These are phyloP conservation scores for Cephaloascus albidus DNA, from an alignment of 805 yeast species.

Conservation along the genomic window DNA sequence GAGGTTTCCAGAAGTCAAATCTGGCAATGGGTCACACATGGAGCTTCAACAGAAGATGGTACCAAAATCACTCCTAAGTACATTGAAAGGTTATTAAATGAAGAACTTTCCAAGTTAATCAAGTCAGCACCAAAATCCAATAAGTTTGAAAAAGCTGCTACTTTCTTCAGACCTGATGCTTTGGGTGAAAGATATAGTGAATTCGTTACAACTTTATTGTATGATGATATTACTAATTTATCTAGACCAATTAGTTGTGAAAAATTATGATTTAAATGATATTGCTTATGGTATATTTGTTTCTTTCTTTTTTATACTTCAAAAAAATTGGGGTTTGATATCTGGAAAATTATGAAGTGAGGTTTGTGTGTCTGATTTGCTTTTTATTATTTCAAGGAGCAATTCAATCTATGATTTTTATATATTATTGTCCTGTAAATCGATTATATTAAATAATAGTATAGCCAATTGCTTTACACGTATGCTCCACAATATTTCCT, in stretches of 20 bases:
- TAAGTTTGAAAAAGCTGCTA: conserved; percentile 61
- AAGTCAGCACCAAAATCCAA: conserved; percentile 44
- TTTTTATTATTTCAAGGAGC: no score
- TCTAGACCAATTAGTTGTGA: conserved; percentile 33
- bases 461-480: no score
- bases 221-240: conserved; percentile 59
- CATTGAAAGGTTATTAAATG: conserved; percentile 46
- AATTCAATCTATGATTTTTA: no score
- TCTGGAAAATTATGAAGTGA: no score
- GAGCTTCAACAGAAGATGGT: conserved; percentile 51
- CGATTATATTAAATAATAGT: no score
- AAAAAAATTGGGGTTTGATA: no score
- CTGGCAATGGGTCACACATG: conserved; percentile 78
- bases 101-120: conserved; percentile 48
- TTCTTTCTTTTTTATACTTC: no score
- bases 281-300: neutral
- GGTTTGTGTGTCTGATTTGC: no score
- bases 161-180: conserved; percentile 64
- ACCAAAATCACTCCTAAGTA: conserved; percentile 50
- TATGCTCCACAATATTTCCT: no score
- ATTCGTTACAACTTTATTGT: conserved; percentile 67
- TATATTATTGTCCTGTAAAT: no score
- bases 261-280: conserved; percentile 20
- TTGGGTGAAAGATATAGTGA: conserved; percentile 66
- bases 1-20: conserved; percentile 79